A percentile compares a stretch with the other conserved stretches of the same genome.
phyloP scores from a whole-genome alignment of 257 asterid species.

The Galeopsis tetrahit region DNA sequence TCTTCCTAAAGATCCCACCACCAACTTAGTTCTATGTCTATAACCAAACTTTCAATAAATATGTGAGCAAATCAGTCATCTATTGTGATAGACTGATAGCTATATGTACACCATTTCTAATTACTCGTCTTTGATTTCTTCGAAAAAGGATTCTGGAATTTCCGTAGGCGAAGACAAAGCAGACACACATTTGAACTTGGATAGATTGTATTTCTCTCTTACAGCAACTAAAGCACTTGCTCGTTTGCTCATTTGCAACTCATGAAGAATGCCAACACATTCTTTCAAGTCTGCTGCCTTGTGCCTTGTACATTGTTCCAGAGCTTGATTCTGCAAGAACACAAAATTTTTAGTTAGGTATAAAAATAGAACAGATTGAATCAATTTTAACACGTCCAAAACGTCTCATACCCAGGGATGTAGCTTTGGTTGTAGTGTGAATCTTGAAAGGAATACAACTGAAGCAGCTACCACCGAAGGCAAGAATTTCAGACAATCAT shows the following conservation, averaged over 20 bases:
- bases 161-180: slow-evolving; percentile 41
- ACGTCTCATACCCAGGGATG: slow-evolving; percentile 75
- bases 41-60: not conserved
- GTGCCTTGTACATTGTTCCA: slow-evolving; percentile 57
- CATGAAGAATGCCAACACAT: slow-evolving; percentile 64
- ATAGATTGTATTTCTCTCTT: slow-evolving; percentile 74
- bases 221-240: slow-evolving; percentile 57
- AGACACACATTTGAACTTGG: slow-evolving; percentile 74
- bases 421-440: slow-evolving; percentile 59
- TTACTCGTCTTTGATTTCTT: slow-evolving; percentile 39
- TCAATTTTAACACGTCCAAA: not conserved
- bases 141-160: slow-evolving; percentile 56
- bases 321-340: slow-evolving; percentile 40
- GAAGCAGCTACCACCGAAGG: slow-evolving; percentile 90
- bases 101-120: slow-evolving; percentile 24
- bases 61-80: not conserved
- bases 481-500: slow-evolving; percentile 71
- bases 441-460: slow-evolving; percentile 75
- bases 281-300: slow-evolving; percentile 65
- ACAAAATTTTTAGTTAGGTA: not conserved
- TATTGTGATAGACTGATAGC: not conserved
- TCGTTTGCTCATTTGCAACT: slow-evolving; percentile 64
- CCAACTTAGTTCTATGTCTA: not conserved
- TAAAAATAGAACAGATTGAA: no score
- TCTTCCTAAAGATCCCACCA: slow-evolving; percentile 9